These are phyloP conservation scores for Mycena floridula DNA, from an alignment of 768 basidiomycete genomes.

Conservation along the genomic window DNA sequence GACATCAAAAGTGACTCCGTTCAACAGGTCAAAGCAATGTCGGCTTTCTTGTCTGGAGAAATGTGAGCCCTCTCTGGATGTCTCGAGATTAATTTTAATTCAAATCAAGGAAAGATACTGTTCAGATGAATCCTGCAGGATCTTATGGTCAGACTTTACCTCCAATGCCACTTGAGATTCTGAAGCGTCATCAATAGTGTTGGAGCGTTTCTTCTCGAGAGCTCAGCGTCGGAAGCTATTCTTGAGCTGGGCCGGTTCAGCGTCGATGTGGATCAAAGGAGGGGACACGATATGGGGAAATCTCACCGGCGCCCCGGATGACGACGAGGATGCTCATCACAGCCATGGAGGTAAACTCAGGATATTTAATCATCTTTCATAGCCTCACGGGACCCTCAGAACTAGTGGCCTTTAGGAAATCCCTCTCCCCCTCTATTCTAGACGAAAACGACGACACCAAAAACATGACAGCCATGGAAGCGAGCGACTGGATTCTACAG, in stretches of 20 bases:
- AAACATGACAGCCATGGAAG: conserved; percentile 79
- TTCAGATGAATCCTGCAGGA: conserved; percentile 77
- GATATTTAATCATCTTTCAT: too few relatives aligned
- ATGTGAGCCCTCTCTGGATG: neutral
- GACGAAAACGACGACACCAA: conserved; percentile 14
- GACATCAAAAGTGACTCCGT: neutral
- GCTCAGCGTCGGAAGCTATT: conserved; percentile 87
- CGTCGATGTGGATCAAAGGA: conserved; percentile 35
- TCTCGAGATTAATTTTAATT: neutral
- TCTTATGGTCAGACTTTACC: conserved; percentile 47
- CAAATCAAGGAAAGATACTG: conserved; percentile 60
- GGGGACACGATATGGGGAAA: conserved; percentile 85
- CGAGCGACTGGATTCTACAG: conserved; percentile 72
- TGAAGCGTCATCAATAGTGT: conserved; percentile 34
- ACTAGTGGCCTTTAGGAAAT: conserved; percentile 71
- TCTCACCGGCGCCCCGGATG: conserved; percentile 72
- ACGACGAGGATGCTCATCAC: conserved; percentile 42
- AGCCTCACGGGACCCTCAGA: too few relatives aligned
- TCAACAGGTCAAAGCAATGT: conserved; percentile 87
- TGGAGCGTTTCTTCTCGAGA: conserved; percentile 86
- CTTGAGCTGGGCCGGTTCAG: conserved; percentile 81
- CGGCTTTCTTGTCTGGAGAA: conserved; percentile 85
- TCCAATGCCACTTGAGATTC: neutral
- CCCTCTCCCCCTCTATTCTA: conserved; percentile 13
- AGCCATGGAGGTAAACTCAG: too few relatives aligned